Base-by-base conservation (phyloP, 345 rosid species). In the Angophora floribunda region DNA sequence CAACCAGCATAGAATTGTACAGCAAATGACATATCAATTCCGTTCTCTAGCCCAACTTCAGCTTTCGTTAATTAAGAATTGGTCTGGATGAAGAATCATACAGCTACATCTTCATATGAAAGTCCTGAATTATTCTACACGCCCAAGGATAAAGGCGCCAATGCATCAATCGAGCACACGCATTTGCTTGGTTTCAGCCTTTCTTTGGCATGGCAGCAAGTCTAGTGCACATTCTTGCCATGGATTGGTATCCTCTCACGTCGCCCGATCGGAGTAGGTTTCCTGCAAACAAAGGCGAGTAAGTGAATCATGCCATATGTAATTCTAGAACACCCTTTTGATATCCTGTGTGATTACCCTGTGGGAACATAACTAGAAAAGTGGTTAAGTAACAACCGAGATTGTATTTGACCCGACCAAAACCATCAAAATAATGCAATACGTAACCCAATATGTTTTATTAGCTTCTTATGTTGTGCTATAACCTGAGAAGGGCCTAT, bases 201-300 rank as follows among this genome's bases (percentile, higher is more conserved):
- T 96, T 97, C 94, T 96, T 97, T 16, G 99, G 98, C 92, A 95
- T 92, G 26, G 99, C 99, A 0, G 99, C 98, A 16, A 96, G 96
- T 88, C 96, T 94, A 8, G 96, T 96, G 87, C 96, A 98, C 99
- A 98, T 97, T 87, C 95, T 95, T 51, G 99, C 99, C 99, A 98
- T 97, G 51, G 99, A 98, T 88, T 95, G 97, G 90, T 92, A 97
- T 59, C 99, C 99, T 92, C 99, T 94, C 51, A 92, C 89, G 85
- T 98, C 99, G 5, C 99, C 99, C 13, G 99, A 95, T 7, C 99
- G 95, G 41, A 98, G 93, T 70, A 98, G 99, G 90, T 98, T 98
- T 53, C 99, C 99, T 96, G 93, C 89, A 67, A 61, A 52, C 52
- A 87, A 89, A 78, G 79, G 15, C 21, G 7, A 41, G 55, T 57